Evolutionary conservation across 2,329 filamentous ascomycete species (phyloP), one percentile per base, ranked within the genome.

Genomic region (Ceratocystiopsis brevicomis): DNA sequence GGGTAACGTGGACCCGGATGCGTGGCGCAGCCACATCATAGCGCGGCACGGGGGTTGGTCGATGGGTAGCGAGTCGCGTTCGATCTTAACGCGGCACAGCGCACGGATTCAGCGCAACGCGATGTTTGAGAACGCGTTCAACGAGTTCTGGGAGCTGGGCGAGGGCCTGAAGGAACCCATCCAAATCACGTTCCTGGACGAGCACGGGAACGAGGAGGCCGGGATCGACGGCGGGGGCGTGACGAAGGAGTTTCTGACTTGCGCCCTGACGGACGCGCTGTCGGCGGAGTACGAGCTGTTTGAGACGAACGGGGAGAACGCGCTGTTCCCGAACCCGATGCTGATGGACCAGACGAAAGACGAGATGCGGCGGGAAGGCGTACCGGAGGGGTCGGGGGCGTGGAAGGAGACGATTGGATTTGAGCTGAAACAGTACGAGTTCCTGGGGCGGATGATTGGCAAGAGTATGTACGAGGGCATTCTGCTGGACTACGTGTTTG

Each of bases 381-480:
- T 76, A 2, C 53, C 51, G 1, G 75, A 80, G 47, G 61, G 63
- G 3, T 69, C 69, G 17, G 52, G 62, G 4, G 67, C 72, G 19
- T 82, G 71, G 64, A 69, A 67, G 43, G 65, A 69, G 0, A 59
- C 63, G 2, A 64, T 85, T 40, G 58, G 61, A 4, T 69, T 76
- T 25, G 59, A 90, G 15, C 64, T 90, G 6, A 73, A 72, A 48
- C 74, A 78, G 14, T 96, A 85, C 55, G 87, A 96, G 55, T 98
- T 98, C 51, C 66, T 96, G 0, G 90, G 90, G 1, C 80, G 90
- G 4, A 74, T 98, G 25, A 78, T 98, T 21, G 90, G 90, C 12
- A 98, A 98, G 58, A 98, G 90, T 60, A 67, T 98, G 54, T 98
- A 98, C 56, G 90, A 98, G 62, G 87, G 87, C 1, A 96, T 98